Base-by-base conservation (phyloP, 768 basidiomycete species). In the Cytidiella melzeri region DNA sequence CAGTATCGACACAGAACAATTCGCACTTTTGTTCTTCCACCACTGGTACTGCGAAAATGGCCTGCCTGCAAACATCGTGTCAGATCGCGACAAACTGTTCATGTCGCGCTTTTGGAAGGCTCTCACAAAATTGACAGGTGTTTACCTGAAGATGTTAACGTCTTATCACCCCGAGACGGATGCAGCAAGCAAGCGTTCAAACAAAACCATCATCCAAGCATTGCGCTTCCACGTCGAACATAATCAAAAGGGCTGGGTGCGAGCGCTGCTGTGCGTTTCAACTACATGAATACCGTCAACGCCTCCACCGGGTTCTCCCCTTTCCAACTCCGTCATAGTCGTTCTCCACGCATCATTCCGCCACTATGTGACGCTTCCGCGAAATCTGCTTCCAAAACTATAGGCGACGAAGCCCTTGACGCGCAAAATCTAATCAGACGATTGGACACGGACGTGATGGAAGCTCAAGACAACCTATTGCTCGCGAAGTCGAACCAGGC, bases 141-240 rank as follows among this genome's bases (percentile, higher is more conserved):
- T 60, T 13, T 56, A 66, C n/a, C 54, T 67, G 0, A 54, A 55
- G 6, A 53, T 71, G 51, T 64, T 62, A 54, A 3, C 69, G 0
- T 47, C 65, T 0, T 68, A 53, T 28, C 69, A 69, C 41, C 69
- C 67, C 1, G 56, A 71, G 46, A 70, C 69, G 0, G 62, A 70
- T 51, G 70, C 68, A 1, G 55, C 60, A 0, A 62, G 55, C 5
- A 67, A 72, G 51, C 54, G 61, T 4, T 44, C 58, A 0, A n/a
- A n/a, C n/a, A n/a, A n/a, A n/a, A n/a, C n/a, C n/a, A n/a, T n/a
- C n/a, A n/a, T n/a, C n/a, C n/a, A 64, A 65, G 50, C 47, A 55
- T 27, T 65, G 0, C 44, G 64, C 1, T 57, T 44, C 24, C 56
- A 56, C 28, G 59, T 64, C 5, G 41, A 40, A 0, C 44, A 51